Evolutionary conservation across 2,329 filamentous ascomycete genomes (phyloP), one percentile per base, ranked within the genome.

Genomic region (Sclerotinia glacialis): DNA sequence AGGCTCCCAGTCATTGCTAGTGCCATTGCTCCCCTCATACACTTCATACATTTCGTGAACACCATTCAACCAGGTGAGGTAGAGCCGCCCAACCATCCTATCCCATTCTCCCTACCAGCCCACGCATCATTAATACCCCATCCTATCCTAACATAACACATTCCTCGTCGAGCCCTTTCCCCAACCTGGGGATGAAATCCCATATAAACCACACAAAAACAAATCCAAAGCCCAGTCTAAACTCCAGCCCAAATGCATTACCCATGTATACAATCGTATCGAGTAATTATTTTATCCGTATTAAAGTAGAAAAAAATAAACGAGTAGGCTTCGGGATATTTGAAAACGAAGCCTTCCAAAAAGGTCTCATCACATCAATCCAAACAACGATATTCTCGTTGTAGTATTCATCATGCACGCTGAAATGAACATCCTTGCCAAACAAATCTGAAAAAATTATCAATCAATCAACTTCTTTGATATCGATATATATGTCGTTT

Each of bases 221-320:
- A 60, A 60, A 60, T 37, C 58, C 58, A 60, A 60, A 37, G 28
- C 21, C 58, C 58, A 23, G 44, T 49, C 28, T 49, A 44, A 60
- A 60, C 58, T 60, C 58, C 58, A 49, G 18, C 23, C 58, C 58
- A 49, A 60, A 60, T 60, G 58, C 58, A 49, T 60, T 60, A 60
- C 58, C 44, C 58, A 37, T 60, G 58, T 60, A 60, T 60, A 60
- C 58, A 60, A 60, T 49, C 44, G 58, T 60, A 49, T 60, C n/a
- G 44, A 49, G 58, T 60, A 49, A 60, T 49, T 60, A 37, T 56
- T 60, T 60, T 60, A 49, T 49, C 58, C 58, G 58, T 49, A 49
- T 60, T n/a, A 60, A 49, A 59, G 42, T 21, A 26, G 34, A 37
- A 47, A 37, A 47, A 60, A 60, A 34, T 21, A n/a, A 60, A 34